Base-by-base conservation (phyloP, 768 basidiomycete genomes). In the Saitozyma sp. region DNA sequence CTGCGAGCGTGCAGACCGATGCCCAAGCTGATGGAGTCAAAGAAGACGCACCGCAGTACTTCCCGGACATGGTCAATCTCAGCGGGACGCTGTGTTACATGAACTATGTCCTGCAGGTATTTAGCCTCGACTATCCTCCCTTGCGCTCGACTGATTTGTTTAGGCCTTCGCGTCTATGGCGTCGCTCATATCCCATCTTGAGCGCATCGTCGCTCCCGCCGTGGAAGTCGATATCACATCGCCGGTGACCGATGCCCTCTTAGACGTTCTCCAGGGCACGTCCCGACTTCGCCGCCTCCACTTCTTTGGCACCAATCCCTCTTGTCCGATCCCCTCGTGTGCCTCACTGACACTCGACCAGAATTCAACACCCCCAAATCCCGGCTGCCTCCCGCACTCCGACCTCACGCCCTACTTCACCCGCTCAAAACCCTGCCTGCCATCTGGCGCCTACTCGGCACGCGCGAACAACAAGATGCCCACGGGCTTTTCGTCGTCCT, bases 41-140 rank as follows among this genome's bases (percentile, higher is more conserved):
- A n/a, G n/a, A n/a, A n/a, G n/a, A n/a, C n/a, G n/a, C n/a, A 9
- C 43, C 9, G 9, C 43, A 45, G 43, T 16, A 45, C 59, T 96
- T 91, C 78, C 89, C 93, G 1, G 94, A 94, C 0, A 87, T 97
- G 54, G 89, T 96, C 74, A 97, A 97, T 73, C 88, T 94, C 43
- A 94, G 92, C 8, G 94, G 94, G 10, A 95, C 92, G 55, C 90
- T 95, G 67, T 97, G 95, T 76, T 98, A 96, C 82, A 90, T 97
- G 87, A 95, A 98, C 77, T 93, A 94, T 11, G 92, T 92, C 2
- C 82, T 97, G 9, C 95, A 97, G 85, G 91, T 75, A 76, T 74
- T 66, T 55, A 29, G n/a, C n/a, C n/a, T 39, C 13, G 17, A 9
- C 9, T 10, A 9, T 9, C 29, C 14, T 16, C 46, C 10, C n/a